Evolutionary conservation across 106 monocot species (phyloP).

Genomic region (Vanilla planifolia): DNA sequence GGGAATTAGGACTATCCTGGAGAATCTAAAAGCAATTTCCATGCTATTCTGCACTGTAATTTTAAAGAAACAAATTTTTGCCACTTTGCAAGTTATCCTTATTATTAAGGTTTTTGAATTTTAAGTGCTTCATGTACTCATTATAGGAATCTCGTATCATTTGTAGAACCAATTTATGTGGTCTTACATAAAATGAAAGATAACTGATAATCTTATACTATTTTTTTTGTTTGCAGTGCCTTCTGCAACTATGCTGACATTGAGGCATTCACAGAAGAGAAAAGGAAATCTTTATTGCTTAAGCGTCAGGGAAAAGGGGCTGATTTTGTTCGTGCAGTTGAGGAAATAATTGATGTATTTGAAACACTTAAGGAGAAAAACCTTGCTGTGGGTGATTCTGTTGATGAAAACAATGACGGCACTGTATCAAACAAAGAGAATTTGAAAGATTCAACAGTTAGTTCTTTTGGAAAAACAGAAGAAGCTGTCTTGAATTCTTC

Average conservation of each 20-base stretch:
- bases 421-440: conserved; percentile 11
- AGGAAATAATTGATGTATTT: conserved; percentile 79
- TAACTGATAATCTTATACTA: conserved; percentile 1
- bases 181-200: neutral
- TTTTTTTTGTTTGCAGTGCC: conserved; percentile 45
- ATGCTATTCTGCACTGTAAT: no score
- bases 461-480: conserved; percentile 16
- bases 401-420: conserved; percentile 11
- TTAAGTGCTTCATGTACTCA: neutral
- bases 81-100: no score
- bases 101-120: neutral
- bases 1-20: no score
- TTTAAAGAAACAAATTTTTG: no score
- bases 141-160: neutral
- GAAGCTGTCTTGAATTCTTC: conserved; percentile 7
- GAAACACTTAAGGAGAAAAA: conserved; percentile 53
- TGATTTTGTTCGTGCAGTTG: conserved; percentile 96
- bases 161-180: neutral
- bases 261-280: conserved; percentile 98
- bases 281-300: conserved; percentile 63
- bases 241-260: conserved; percentile 97
- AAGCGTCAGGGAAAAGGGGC: conserved; percentile 91
- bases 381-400: conserved; percentile 16
- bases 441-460: conserved; percentile 17
- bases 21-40: no score